Evolutionary conservation across 805 yeast species (phyloP).

Genomic region (Saccharomyces cerevisiae): DNA sequence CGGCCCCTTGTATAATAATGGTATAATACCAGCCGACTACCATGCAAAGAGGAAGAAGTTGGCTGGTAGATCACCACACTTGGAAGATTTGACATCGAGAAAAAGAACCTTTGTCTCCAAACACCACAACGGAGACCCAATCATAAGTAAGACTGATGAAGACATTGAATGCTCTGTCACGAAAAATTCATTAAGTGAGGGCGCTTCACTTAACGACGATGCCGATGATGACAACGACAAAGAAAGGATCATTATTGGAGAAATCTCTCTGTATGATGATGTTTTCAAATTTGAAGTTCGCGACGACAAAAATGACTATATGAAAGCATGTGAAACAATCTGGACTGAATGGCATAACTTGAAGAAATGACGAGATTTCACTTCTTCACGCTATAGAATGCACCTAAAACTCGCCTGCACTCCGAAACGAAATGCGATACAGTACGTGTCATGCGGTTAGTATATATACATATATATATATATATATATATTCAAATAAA

Average conservation of each 20-base stretch:
- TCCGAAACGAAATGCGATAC: background rate
- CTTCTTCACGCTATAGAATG: background rate
- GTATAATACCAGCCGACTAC: background rate
- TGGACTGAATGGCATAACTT: conserved; percentile 24
- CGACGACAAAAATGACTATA: conserved; percentile 13
- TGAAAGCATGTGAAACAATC: conserved; percentile 29
- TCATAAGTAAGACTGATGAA: background rate
- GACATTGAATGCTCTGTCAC: background rate
- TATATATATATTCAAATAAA: background rate
- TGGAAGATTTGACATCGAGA: background rate
- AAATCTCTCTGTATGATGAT: conserved; percentile 14
- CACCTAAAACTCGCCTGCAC: background rate
- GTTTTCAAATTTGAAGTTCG: conserved; percentile 25
- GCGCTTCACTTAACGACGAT: background rate
- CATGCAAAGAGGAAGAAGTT: background rate
- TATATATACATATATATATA: background rate
- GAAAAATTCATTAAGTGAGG: background rate
- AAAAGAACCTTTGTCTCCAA: background rate
- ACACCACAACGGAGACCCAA: background rate
- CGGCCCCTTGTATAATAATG: background rate
- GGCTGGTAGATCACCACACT: background rate
- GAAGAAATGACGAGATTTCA: background rate
- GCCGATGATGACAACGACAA: background rate
- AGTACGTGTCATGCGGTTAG: background rate
- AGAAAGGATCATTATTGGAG: conserved; percentile 2